Base-by-base conservation (phyloP, 306 rosid genomes). In the Coriaria nepalensis region DNA sequence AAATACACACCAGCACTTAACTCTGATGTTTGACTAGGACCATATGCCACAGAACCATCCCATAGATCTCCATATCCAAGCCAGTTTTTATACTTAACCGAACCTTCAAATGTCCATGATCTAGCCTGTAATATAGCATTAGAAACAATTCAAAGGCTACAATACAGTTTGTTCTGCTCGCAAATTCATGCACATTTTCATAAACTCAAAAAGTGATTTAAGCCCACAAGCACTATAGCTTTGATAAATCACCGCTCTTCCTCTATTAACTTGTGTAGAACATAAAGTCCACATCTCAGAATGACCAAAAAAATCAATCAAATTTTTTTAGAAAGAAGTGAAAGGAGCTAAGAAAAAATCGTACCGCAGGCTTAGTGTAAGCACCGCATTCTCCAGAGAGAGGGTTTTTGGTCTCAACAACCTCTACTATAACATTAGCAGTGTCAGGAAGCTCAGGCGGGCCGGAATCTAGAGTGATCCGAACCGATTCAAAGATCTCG, bases 11-110 rank as follows among this genome's bases (percentile, higher is more conserved):
- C 94, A 29, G 77, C 63, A 79, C 98, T 77, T 37, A 73, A 62
- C 76, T 85, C 96, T 7, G 93, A 79, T 55, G 93, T 78, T 72
- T 82, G 93, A 67, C 68, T 79, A 45, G 80, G 92, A 33, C 96
- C 96, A 35, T 81, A 77, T 47, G 86, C 98, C 79, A 92, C 42
- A 56, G 94, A 82, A 53, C 87, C 75, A 79, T 92, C 94, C 98
- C 98, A 92, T 42, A 82, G 49, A 72, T 92, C 98, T 42, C 83
- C 98, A 73, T 85, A 79, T 68, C 98, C 98, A 5, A 92, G 72
- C 68, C 79, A 66, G 62, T 85, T 92, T 68, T 79, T 92, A 64
- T 75, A 73, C 73, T 85, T 92, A 6, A 92, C 67, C 32, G 85
- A 55, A 41, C 96, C 93, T 75, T 92, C 96, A 59, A 69, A 46